These are phyloP conservation scores for Grosmannia clavigera DNA, from an alignment of 2,329 filamentous ascomycete genomes.

Conservation along the genomic window DNA sequence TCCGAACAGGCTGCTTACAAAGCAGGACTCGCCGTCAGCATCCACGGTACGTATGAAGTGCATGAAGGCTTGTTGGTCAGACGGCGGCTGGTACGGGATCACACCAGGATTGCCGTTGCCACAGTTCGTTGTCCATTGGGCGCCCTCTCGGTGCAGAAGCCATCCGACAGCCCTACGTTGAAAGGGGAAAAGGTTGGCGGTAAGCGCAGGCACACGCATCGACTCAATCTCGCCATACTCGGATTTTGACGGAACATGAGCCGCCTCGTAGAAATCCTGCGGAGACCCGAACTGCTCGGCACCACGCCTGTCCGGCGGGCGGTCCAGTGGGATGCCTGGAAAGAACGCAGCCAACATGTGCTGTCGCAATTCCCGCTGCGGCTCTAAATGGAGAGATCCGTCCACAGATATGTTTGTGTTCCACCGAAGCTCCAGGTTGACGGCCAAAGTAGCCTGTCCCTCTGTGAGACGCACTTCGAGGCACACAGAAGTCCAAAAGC, in stretches of 20 bases:
- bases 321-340: conserved; percentile 4
- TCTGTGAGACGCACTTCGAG: neutral
- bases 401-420: conserved; percentile 14
- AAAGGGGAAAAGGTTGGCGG: conserved; percentile 53
- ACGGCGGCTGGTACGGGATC: conserved; percentile 12
- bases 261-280: conserved; percentile 56
- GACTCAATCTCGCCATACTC: conserved; percentile 22
- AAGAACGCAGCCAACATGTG: conserved; percentile 11
- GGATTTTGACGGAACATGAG: conserved; percentile 44
- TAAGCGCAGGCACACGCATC: conserved; percentile 30
- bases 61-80: conserved; percentile 21
- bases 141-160: conserved; percentile 55
- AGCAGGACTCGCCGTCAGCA: conserved; percentile 24
- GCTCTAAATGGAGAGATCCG: neutral
- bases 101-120: conserved; percentile 12
- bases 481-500: conserved; percentile 9
- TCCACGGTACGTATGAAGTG: conserved; percentile 34
- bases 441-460: neutral
- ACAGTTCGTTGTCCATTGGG: conserved; percentile 28
- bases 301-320: neutral
- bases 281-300: conserved; percentile 22
- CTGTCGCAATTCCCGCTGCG: neutral
- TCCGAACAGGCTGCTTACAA: conserved; percentile 48
- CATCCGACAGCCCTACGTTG: conserved; percentile 59
- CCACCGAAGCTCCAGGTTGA: conserved; percentile 18